A percentile compares a stretch with the other conserved stretches of the same genome.
These are phyloP conservation scores for Teratosphaeria destructans DNA, from an alignment of 2,329 filamentous ascomycete genomes.

Conservation along the genomic window DNA sequence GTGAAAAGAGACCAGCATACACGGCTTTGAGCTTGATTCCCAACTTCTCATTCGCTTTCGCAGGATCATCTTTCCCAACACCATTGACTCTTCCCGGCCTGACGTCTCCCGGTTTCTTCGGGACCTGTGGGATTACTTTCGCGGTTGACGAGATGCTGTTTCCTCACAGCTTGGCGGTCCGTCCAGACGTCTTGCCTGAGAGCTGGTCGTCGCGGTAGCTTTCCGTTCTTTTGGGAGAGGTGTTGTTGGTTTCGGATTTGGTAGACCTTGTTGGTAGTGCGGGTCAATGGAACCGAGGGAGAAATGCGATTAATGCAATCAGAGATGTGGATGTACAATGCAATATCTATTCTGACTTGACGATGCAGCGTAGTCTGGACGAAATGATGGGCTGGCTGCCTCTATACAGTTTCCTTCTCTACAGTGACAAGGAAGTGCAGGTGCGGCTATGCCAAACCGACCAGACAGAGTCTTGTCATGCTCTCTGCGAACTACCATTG, in stretches of 20 bases:
- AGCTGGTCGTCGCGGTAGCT: background rate
- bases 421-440: background rate
- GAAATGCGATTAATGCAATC: background rate
- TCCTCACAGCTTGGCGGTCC: background rate
- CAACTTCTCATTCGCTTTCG: slow-evolving; percentile 20
- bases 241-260: background rate
- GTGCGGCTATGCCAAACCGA: background rate
- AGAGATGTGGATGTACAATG: background rate
- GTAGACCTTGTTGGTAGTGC: background rate
- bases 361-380: background rate
- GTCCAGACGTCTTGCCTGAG: background rate
- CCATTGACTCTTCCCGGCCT: slow-evolving; percentile 6
- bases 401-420: background rate
- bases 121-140: background rate
- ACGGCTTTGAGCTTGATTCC: slow-evolving; percentile 19
- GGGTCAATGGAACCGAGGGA: background rate
- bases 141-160: slow-evolving; percentile 1
- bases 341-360: background rate
- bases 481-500: background rate
- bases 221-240: background rate
- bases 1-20: slow-evolving; percentile 7
- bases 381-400: background rate
- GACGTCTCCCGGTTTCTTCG: background rate
- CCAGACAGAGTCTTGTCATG: background rate
- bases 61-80: slow-evolving; percentile 13